These are phyloP conservation scores for Skeletonema potamos DNA, from an alignment of 108 stramenopile genomes.

Conservation along the genomic window DNA sequence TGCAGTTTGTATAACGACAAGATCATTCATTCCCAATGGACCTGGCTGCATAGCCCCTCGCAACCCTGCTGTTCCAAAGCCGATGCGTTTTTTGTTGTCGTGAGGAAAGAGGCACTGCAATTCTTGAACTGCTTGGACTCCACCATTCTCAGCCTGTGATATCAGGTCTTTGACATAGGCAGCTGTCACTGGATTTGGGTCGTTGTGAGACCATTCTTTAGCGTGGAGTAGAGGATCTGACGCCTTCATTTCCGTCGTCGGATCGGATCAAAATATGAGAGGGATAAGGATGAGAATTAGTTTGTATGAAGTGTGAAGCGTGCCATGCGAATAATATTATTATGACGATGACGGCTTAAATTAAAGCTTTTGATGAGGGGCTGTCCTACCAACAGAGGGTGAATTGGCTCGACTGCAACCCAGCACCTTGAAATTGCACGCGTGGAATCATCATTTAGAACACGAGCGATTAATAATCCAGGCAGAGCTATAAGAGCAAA, in stretches of 20 bases:
- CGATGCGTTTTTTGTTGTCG: conserved; percentile 52
- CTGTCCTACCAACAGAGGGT: no score
- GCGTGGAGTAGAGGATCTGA: conserved; percentile 36
- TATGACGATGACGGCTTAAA: no score
- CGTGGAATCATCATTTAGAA: background rate
- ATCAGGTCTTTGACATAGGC: conserved; percentile 49
- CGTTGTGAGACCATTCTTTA: conserved; percentile 56
- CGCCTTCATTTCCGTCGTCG: conserved; percentile 9
- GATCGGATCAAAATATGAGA: no score
- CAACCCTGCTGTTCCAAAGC: conserved; percentile 96
- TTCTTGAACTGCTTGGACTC: conserved; percentile 9
- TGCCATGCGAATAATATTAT: no score
- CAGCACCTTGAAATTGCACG: no score
- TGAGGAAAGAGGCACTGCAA: conserved; percentile 48
- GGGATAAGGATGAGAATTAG: no score
- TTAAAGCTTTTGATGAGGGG: no score
- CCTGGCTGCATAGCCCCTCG: conserved; percentile 91
- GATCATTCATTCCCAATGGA: conserved; percentile 91
- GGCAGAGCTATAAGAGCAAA: background rate
- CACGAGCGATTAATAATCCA: no score
- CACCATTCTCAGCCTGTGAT: conserved; percentile 21
- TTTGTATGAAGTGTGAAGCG: no score
- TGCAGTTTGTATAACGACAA: conserved; percentile 91
- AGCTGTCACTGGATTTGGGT: conserved; percentile 72
- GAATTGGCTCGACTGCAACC: no score